Base-by-base conservation (phyloP, 2,329 filamentous ascomycete genomes). In the Alternaria metachromatica region DNA sequence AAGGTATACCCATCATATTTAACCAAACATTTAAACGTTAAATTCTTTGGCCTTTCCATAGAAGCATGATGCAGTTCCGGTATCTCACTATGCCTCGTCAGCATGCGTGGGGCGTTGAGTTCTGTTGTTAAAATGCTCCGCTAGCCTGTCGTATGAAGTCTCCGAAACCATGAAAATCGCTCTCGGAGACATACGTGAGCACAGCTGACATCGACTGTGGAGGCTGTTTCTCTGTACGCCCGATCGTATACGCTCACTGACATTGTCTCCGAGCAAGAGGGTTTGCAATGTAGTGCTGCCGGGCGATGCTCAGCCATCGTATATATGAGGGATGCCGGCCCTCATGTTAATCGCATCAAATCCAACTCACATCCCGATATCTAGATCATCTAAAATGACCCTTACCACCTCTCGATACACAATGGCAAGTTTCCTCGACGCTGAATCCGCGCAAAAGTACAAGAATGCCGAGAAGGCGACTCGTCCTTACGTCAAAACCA, bases 381-480 rank as follows among this genome's bases (percentile, higher is more conserved):
- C 13, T 9, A n/a, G 28, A 7, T 51, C 26, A 8, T 13, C 2
- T 5, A 20, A 15, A 33, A 18, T 15, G 28, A 9, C 4, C 6
- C 15, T 8, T 11, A 0, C 3, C 10, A 30, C 26, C 5, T 33
- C n/a, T 21, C 28, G 18, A 30, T 20, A 20, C 26, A 51, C n/a
- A 18, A 51, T 51, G 48, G 48, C 48, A 18, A n/a, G 30, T 20
- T 55, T 55, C n/a, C 37, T 45, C 26, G 56, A 56, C 33, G 30
- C 59, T n/a, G 48, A 57, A 49, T 41, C 68, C 6, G 74, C 70
- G 1, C 41, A 61, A 7, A 70, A 64, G 43, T 76, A 75, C 53
- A 58, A 54, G 5, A 62, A 59, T 7, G 67, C 64, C 1, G 75
- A 76, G 53, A 61, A 65, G 4, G 70, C 70, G 1, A 75, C 75